These are phyloP conservation scores for Sarocladium strictum DNA, from an alignment of 2,329 filamentous ascomycete genomes.

Conservation along the genomic window DNA sequence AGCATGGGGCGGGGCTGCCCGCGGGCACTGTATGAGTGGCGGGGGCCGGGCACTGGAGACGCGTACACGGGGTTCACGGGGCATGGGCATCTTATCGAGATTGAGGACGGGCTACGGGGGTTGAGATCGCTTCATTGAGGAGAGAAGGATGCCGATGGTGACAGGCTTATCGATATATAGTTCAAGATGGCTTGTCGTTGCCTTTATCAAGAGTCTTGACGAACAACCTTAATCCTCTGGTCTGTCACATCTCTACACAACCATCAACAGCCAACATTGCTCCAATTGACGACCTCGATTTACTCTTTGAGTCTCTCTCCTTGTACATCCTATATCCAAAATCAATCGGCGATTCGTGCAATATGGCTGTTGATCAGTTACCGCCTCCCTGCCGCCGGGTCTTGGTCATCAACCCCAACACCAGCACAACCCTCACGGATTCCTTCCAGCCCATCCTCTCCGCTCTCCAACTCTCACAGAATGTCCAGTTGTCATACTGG, in stretches of 20 bases:
- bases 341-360: background rate
- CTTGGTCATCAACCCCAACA: constrained; percentile 14
- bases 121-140: background rate
- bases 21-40: background rate
- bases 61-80: background rate
- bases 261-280: background rate
- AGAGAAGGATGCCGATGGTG: background rate
- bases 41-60: background rate
- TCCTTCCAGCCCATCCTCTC: constrained; percentile 11
- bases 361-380: constrained; percentile 5
- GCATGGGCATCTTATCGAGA: background rate
- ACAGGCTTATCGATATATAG: background rate
- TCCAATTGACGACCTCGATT: no score
- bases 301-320: no score
- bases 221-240: background rate
- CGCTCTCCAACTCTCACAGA: constrained; percentile 7
- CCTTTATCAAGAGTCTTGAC: background rate
- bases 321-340: no score
- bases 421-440: constrained; percentile 10
- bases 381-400: constrained; percentile 2
- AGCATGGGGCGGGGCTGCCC: background rate
- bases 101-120: background rate
- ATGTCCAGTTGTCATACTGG: constrained; percentile 11
- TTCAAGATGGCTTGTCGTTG: background rate
- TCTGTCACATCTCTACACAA: background rate